phyloP scores from a whole-genome alignment of 495 filamentous ascomycete genomes.

The Penicillium coprophilum region DNA sequence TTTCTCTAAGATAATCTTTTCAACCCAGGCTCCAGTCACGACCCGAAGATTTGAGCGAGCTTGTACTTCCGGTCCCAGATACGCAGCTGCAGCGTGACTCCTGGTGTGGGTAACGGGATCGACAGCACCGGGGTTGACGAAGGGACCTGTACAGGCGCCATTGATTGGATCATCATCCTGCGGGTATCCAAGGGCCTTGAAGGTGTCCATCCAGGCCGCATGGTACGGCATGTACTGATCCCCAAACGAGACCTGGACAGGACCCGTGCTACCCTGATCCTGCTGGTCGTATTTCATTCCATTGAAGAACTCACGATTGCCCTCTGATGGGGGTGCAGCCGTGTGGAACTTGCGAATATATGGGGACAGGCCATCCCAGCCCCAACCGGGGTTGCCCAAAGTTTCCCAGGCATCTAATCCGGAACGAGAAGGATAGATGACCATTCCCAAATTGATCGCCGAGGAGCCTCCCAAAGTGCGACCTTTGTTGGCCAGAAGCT shows the following conservation, averaged over 20 bases:
- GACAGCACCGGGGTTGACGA: conserved; percentile 14
- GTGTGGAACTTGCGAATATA: conserved; percentile 35
- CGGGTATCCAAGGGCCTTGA: conserved; percentile 22
- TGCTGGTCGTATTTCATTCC: conserved; percentile 18
- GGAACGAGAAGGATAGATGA: conserved; percentile 32
- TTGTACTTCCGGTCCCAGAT: conserved; percentile 11
- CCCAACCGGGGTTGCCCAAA: conserved; percentile 56
- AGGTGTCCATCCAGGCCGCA: conserved; percentile 27
- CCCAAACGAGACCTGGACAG: conserved; percentile 28
- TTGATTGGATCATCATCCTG: conserved; percentile 21
- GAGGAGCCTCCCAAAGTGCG: conserved; percentile 57
- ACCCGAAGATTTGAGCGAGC: conserved; percentile 16
- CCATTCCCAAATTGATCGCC: conserved; percentile 46
- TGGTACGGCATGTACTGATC: conserved; percentile 23
- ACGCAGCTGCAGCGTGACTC: conserved; percentile 43
- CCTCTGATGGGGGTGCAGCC: conserved; percentile 12
- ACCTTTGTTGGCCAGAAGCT: conserved; percentile 35
- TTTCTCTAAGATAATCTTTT: conserved; percentile 18
- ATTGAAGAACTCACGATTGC: conserved; percentile 8
- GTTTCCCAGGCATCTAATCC: conserved; percentile 50
- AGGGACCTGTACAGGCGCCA: conserved; percentile 21
- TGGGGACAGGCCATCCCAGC: conserved; percentile 45
- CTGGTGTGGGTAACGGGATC: conserved; percentile 26
- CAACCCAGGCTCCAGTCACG: conserved; percentile 30
- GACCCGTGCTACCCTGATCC: conserved; percentile 23